Evolutionary conservation across 1,284 basidiomycete genomes (phyloP).

Genomic region (Apiotrichum laibachii): DNA sequence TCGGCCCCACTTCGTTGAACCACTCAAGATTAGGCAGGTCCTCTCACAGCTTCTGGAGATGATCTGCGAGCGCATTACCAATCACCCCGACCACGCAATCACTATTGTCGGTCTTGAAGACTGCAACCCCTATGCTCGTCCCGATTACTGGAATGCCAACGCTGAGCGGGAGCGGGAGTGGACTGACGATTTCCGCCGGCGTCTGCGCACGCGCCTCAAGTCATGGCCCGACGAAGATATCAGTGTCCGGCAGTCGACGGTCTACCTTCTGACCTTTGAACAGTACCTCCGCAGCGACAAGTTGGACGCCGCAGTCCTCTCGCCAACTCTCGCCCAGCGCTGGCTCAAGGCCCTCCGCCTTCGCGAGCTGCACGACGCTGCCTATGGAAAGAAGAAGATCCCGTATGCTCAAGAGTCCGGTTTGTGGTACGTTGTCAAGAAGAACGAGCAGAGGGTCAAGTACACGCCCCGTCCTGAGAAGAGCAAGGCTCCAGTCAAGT

Average conservation of each 20-base stretch:
- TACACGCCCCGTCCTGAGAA: neutral
- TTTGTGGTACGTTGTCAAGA: neutral
- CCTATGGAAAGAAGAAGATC: neutral
- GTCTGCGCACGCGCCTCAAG: neutral
- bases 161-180: neutral
- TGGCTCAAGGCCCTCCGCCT: neutral
- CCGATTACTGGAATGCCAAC: neutral
- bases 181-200: neutral
- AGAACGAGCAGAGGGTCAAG: neutral
- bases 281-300: neutral
- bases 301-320: neutral
- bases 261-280: neutral
- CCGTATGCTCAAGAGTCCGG: neutral
- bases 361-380: neutral
- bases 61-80: neutral
- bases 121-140: conserved; percentile 3
- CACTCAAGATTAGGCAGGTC: neutral
- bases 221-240: neutral
- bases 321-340: neutral
- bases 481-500: neutral
- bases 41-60: neutral
- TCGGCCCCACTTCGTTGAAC: neutral
- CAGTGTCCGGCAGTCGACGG: neutral
- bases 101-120: conserved; percentile 14
- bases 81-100: neutral